These are phyloP conservation scores for Domatiomyces catenatus DNA, from an alignment of 2,329 filamentous ascomycete species.

Conservation along the genomic window DNA sequence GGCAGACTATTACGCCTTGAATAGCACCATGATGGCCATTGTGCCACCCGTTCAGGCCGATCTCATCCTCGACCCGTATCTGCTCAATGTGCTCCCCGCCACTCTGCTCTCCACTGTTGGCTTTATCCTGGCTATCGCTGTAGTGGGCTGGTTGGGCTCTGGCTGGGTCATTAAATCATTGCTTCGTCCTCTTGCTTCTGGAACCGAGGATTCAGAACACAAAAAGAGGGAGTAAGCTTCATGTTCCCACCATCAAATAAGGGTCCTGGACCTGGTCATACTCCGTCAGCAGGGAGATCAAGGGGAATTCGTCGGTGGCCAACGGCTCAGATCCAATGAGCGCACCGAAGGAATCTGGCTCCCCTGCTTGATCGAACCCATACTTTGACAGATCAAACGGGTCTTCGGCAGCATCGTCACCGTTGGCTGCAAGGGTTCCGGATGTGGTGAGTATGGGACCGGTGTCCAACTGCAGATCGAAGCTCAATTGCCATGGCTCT, in stretches of 20 bases:
- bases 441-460: constrained; percentile 17
- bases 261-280: constrained; percentile 14
- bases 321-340: constrained; percentile 12
- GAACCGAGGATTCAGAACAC: neutral
- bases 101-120: constrained; percentile 58
- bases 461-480: constrained; percentile 12
- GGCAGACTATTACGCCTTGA: constrained; percentile 71
- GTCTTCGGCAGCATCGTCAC: constrained; percentile 7
- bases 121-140: constrained; percentile 51
- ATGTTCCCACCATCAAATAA: constrained; percentile 8
- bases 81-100: constrained; percentile 62
- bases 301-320: constrained; percentile 16
- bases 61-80: constrained; percentile 69
- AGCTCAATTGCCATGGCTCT: constrained; percentile 12
- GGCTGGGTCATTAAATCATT: constrained; percentile 26
- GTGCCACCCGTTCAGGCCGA: constrained; percentile 65
- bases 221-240: constrained; percentile 7
- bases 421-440: constrained; percentile 11
- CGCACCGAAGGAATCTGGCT: constrained; percentile 8
- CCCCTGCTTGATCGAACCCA: constrained; percentile 8
- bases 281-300: constrained; percentile 17
- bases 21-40: constrained; percentile 57
- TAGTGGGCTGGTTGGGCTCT: constrained; percentile 37
- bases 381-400: constrained; percentile 4
- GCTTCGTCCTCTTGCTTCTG: neutral